A percentile compares a stretch with the other conserved stretches of the same genome.
phyloP scores from a whole-genome alignment of 805 yeast genomes.

The Cyberlindnera euphorbiae region DNA sequence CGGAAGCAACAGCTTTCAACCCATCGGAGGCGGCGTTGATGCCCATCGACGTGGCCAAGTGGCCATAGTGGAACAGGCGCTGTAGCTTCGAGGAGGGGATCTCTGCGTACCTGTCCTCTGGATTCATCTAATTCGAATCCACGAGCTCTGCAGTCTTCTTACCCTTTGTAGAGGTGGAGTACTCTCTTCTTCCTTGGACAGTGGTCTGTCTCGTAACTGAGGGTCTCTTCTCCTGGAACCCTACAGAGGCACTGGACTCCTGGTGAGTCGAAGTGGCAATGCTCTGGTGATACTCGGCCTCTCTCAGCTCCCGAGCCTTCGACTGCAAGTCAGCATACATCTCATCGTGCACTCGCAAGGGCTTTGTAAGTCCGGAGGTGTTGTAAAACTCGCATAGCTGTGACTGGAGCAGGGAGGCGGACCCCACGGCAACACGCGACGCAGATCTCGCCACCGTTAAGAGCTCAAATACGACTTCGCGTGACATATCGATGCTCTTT shows the following conservation, averaged over 20 bases:
- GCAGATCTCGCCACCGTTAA: constrained; percentile 19
- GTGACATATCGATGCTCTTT: no score
- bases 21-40: constrained; percentile 78
- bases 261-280: constrained; percentile 4
- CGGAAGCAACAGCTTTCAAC: constrained; percentile 58
- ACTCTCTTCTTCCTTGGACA: no score
- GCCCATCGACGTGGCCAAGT: constrained; percentile 88
- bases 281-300: background rate
- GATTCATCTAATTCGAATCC: constrained; percentile 19
- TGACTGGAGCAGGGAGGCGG: constrained; percentile 7
- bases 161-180: constrained; percentile 5
- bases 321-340: constrained; percentile 18
- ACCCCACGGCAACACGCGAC: constrained; percentile 12
- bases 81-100: constrained; percentile 88
- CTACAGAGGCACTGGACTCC: no score
- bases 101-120: constrained; percentile 53
- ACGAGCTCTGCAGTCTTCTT: constrained; percentile 14
- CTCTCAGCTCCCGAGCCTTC: constrained; percentile 10
- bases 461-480: constrained; percentile 18
- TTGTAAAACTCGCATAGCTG: constrained; percentile 18
- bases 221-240: background rate
- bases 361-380: constrained; percentile 20
- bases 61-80: constrained; percentile 87
- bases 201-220: no score
- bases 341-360: constrained; percentile 23